phyloP scores from a whole-genome alignment of 176 grass and related monocot genomes.

The Avena sativa region DNA sequence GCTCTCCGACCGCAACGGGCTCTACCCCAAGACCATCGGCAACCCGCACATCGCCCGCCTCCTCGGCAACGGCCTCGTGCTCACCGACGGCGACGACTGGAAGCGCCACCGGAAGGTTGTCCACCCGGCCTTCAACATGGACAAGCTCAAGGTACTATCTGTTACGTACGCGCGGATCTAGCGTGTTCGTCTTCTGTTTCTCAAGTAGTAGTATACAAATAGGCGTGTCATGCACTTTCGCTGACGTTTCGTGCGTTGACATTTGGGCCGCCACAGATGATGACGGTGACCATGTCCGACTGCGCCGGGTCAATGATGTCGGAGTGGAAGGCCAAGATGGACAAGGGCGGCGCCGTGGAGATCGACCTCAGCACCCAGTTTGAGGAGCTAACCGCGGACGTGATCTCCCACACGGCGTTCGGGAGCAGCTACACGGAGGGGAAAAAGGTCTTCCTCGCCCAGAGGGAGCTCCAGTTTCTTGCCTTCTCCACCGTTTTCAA shows the following conservation, averaged over 20 bases:
- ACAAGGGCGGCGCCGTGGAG: conserved; percentile 4
- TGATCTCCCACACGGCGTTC: conserved; percentile 51
- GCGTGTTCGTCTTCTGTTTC: not conserved
- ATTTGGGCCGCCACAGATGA: too few relatives aligned
- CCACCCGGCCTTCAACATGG: conserved; percentile 54
- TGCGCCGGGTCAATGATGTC: conserved; percentile 55
- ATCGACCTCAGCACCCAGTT: conserved; percentile 45
- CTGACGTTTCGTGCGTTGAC: not conserved
- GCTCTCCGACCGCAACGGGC: not conserved
- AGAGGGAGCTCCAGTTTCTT: conserved; percentile 39
- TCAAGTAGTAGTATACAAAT: too few relatives aligned
- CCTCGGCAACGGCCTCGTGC: conserved; percentile 59
- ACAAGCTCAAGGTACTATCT: conserved; percentile 58
- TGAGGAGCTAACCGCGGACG: conserved; percentile 45
- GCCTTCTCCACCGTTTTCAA: conserved; percentile 7
- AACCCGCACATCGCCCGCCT: conserved; percentile 42
- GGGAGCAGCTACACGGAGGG: conserved; percentile 45
- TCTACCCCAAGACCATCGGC: conserved; percentile 42
- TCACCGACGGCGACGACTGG: conserved; percentile 64
- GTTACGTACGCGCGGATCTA: rapidly evolving
- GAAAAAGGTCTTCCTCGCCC: conserved; percentile 39
- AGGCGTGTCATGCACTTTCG: not conserved
- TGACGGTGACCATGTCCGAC: conserved; percentile 57
- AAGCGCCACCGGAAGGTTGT: conserved; percentile 64
- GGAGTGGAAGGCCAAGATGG: conserved; percentile 42